These are phyloP conservation scores for Trichophyton equinum DNA, from an alignment of 2,329 filamentous ascomycete species.

Conservation along the genomic window DNA sequence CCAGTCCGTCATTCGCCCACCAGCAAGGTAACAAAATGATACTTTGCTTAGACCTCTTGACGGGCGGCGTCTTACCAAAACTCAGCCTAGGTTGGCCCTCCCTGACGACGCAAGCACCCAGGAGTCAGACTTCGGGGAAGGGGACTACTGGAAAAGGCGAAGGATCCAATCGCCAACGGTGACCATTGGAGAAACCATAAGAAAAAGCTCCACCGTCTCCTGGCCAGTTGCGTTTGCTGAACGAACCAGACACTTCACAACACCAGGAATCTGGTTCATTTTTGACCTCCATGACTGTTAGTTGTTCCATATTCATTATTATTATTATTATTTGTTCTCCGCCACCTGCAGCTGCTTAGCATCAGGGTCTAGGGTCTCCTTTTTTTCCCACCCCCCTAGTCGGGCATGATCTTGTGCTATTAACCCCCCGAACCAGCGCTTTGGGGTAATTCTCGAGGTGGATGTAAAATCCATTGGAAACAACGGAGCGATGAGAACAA, in stretches of 20 bases:
- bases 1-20: not conserved
- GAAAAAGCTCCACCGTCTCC: not conserved
- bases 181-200: not conserved
- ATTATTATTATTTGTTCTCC: not conserved
- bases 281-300: no score
- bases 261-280: not conserved
- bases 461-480: not conserved
- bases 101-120: not conserved
- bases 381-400: not conserved
- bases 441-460: not conserved
- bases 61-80: constrained; percentile 1
- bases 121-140: not conserved
- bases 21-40: not conserved
- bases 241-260: not conserved
- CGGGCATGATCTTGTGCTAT: not conserved
- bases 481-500: not conserved
- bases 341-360: not conserved
- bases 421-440: not conserved
- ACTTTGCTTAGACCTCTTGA: not conserved
- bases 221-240: not conserved
- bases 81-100: not conserved
- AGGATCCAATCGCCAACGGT: not conserved
- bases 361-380: not conserved
- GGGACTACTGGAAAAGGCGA: not conserved
- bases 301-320: not conserved